Conservation (phyloP, 371 early-diverging fungal genomes). For the Mortierella sp. region DNA sequence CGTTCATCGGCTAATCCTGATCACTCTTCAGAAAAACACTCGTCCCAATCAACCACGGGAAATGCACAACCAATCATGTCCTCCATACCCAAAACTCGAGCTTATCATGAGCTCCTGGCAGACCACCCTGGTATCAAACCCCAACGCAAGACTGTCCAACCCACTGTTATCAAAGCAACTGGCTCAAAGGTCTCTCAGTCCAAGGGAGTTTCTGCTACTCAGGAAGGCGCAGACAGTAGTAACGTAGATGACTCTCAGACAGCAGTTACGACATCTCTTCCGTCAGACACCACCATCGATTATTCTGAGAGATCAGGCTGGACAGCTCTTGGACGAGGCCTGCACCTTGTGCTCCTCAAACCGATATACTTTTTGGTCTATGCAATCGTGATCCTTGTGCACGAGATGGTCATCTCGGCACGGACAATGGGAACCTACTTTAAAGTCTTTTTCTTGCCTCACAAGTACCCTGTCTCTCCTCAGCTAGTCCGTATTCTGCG, state of each 20-base stretch:
- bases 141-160: background rate
- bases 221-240: too few species aligned
- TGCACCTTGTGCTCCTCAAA: constrained; percentile 27
- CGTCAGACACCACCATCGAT: background rate
- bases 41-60: too few species aligned
- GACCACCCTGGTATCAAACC: constrained; percentile 30
- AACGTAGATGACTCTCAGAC: background rate
- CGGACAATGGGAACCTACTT: constrained; percentile 34
- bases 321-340: constrained; percentile 6
- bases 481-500: constrained; percentile 25
- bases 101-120: constrained; percentile 10
- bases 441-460: constrained; percentile 36
- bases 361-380: constrained; percentile 43
- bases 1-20: too few species aligned
- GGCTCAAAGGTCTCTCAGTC: too few species aligned
- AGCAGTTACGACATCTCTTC: background rate
- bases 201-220: too few species aligned
- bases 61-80: too few species aligned
- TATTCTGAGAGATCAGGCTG: background rate
- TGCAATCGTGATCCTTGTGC: constrained; percentile 32
- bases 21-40: too few species aligned
- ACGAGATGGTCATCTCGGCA: constrained; percentile 27
- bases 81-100: background rate
- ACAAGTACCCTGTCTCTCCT: constrained; percentile 33
- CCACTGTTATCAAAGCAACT: background rate